These are phyloP conservation scores for Castanea sativa DNA, from an alignment of 306 rosid species.

Conservation along the genomic window DNA sequence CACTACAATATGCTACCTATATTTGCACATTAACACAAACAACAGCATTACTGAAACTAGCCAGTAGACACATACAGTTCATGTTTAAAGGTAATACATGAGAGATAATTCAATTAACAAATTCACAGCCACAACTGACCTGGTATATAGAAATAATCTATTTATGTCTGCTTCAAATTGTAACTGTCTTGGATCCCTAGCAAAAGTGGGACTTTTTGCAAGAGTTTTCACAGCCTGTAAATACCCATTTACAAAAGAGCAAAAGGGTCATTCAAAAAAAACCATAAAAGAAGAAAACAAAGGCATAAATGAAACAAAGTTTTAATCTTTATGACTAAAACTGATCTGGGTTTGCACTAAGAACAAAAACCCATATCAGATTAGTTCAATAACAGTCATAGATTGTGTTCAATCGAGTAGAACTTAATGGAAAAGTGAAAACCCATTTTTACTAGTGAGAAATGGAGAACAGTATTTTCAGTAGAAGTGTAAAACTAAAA, in stretches of 20 bases:
- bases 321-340: background rate
- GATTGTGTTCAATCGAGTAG: too few species aligned
- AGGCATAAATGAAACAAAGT: background rate
- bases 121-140: slow-evolving; percentile 37
- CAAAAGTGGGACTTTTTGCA: slow-evolving; percentile 55
- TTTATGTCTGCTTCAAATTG: slow-evolving; percentile 83
- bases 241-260: background rate
- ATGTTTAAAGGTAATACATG: background rate
- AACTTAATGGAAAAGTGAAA: too few species aligned
- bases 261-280: too few species aligned
- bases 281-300: background rate
- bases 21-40: background rate
- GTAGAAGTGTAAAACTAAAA: too few species aligned
- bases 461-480: too few species aligned
- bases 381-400: background rate
- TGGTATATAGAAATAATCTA: slow-evolving; percentile 76
- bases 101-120: background rate
- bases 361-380: background rate
- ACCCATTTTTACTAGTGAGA: too few species aligned
- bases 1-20: background rate
- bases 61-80: background rate
- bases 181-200: slow-evolving; percentile 68
- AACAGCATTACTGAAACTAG: background rate
- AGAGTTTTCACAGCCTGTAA: slow-evolving; percentile 62
- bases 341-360: background rate